Conservation (phyloP, 2,329 filamentous ascomycete species). For the Penicillium fuscoglaucum region DNA sequence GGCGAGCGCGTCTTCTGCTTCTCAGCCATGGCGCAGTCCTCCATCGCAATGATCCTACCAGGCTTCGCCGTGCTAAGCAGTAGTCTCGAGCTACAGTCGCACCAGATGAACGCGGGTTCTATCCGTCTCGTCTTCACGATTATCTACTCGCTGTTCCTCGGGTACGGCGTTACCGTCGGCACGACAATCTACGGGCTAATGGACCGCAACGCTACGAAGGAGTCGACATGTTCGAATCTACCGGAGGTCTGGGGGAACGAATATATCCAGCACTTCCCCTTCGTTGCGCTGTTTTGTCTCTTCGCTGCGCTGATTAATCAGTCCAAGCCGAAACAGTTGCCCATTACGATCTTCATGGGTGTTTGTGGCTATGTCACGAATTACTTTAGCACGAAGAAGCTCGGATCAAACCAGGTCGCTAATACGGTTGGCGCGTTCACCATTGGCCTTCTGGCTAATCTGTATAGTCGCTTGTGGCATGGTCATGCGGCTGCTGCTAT, state of each 20-base stretch:
- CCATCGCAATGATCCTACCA: conserved; percentile 69
- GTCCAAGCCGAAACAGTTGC: conserved; percentile 72
- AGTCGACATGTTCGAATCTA: conserved; percentile 44
- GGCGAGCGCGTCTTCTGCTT: conserved; percentile 61
- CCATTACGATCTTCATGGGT: conserved; percentile 71
- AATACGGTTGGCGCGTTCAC: conserved; percentile 74
- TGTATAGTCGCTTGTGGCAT: conserved; percentile 70
- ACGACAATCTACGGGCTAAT: conserved; percentile 61
- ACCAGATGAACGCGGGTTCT: conserved; percentile 66
- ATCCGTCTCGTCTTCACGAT: conserved; percentile 51
- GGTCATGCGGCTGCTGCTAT: conserved; percentile 80
- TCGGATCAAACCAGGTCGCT: conserved; percentile 70
- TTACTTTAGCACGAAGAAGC: conserved; percentile 55
- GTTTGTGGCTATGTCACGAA: conserved; percentile 61
- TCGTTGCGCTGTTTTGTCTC: conserved; percentile 71
- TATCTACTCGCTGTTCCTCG: conserved; percentile 69
- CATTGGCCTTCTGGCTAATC: conserved; percentile 73
- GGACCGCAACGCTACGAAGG: conserved; percentile 54
- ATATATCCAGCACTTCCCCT: conserved; percentile 60
- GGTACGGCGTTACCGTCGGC: conserved; percentile 68
- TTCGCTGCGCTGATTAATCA: conserved; percentile 77
- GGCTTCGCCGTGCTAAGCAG: conserved; percentile 62
- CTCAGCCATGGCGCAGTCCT: conserved; percentile 47
- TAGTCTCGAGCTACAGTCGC: conserved; percentile 65
- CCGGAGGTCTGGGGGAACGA: conserved; percentile 48